Base-by-base conservation (phyloP, 208 protist genomes). In the Leishmania lainsoni region DNA sequence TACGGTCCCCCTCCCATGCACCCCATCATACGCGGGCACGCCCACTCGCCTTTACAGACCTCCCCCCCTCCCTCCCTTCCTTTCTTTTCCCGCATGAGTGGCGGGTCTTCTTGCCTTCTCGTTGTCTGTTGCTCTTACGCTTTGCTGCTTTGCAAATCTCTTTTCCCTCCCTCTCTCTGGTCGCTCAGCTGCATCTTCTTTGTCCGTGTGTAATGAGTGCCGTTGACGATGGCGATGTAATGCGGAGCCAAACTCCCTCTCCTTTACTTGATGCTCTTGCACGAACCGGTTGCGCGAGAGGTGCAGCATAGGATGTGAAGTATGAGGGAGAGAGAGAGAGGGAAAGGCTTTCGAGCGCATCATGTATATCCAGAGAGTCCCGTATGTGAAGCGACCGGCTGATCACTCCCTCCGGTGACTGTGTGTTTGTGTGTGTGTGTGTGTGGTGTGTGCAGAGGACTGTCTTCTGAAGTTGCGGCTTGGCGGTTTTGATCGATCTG, bases 251-350 rank as follows among this genome's bases (percentile, higher is more conserved):
- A 65, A 22, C 26, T 0, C 26, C 26, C 58, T 65, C 26, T 32
- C 58, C 26, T 42, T 29, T 6, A 12, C 63, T 66, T 86, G 54
- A 52, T 69, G 32, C 59, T 72, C 79, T 69, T 79, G 26, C 29
- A 59, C 59, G 5, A 61, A 14, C 69, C 49, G 42, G 42, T 45
- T 45, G 42, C 6, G 42, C 42, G 42, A 29, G 63, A 17, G 63
- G 32, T 32, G 10, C 26, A 45, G 42, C 42, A 45, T 45, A 45
- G 42, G 63, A 32, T 42, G 66, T 71, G 35, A 26, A 10, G 42
- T 45, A 45, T 45, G 39, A 49, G 66, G 20, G 42, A 14, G 8
- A 4, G 42, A 14, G 8, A 4, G 12, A 49, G 6, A n/a, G 5
- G 42, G 14, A 26, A 26, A n/a, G 58, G 58, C 22, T 9, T 65